Conservation (phyloP, 352 stramenopile genomes). For the Globisporangium alternatum region DNA sequence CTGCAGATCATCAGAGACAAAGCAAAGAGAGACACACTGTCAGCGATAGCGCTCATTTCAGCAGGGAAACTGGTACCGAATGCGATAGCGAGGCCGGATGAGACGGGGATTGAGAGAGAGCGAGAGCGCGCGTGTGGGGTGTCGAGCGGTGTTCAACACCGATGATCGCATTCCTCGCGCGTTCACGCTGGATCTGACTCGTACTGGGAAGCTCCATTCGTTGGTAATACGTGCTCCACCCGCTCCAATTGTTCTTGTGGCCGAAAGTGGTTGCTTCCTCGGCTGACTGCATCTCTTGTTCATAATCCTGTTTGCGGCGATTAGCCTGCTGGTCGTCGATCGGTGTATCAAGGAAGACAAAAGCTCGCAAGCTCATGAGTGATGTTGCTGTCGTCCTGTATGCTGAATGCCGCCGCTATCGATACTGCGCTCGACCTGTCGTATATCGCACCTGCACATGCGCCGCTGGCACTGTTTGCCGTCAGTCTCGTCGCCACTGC, state of each 20-base stretch:
- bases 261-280: background rate
- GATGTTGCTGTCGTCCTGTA: background rate
- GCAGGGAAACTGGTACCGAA: background rate
- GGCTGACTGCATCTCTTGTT: background rate
- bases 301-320: background rate
- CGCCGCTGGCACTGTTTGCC: no score
- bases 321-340: background rate
- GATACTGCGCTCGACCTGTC: background rate
- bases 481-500: background rate
- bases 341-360: no score
- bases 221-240: background rate
- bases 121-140: background rate
- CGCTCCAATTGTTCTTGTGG: background rate
- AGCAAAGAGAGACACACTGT: background rate
- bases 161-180: background rate
- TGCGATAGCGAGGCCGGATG: background rate
- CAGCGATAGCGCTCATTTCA: background rate
- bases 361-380: no score
- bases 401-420: background rate
- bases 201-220: background rate
- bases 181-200: background rate
- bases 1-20: conserved; percentile 25
- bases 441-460: background rate
- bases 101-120: background rate
- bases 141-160: background rate